These are phyloP conservation scores for Globisporangium perplexum DNA, from an alignment of 352 stramenopile species.

Conservation along the genomic window DNA sequence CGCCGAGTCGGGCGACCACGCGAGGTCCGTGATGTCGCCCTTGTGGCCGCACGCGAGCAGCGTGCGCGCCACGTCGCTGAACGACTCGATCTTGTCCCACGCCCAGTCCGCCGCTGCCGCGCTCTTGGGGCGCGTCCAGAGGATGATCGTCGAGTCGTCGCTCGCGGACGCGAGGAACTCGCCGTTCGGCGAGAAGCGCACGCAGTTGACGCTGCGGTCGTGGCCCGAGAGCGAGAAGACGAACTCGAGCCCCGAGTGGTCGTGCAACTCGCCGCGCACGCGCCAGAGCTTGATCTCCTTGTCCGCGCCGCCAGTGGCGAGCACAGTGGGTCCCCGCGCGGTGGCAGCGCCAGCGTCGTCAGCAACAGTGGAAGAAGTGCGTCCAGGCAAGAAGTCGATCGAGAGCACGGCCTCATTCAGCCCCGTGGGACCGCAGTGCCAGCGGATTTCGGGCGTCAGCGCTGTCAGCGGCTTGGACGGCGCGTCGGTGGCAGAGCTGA, in stretches of 20 bases:
- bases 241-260: slow-evolving; percentile 51
- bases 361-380: not conserved
- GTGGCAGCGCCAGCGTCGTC: not conserved
- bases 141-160: slow-evolving; percentile 86
- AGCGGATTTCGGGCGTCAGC: slow-evolving; percentile 79
- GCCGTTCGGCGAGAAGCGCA: slow-evolving; percentile 89
- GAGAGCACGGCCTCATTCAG: slow-evolving; percentile 87
- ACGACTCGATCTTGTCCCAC: slow-evolving; percentile 73
- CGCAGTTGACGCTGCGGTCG: slow-evolving; percentile 88
- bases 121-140: slow-evolving; percentile 77
- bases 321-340: slow-evolving; percentile 21
- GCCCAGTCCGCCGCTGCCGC: slow-evolving; percentile 58
- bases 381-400: slow-evolving; percentile 54
- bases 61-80: slow-evolving; percentile 73
- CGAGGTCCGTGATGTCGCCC: slow-evolving; percentile 89
- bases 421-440: slow-evolving; percentile 80
- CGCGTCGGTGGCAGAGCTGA: not conserved
- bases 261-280: slow-evolving; percentile 28
- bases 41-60: slow-evolving; percentile 80
- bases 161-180: slow-evolving; percentile 82
- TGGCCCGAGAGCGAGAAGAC: slow-evolving; percentile 84
- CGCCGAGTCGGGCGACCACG: slow-evolving; percentile 89
- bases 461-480: slow-evolving; percentile 33
- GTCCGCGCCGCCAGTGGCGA: slow-evolving; percentile 81
- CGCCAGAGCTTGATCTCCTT: slow-evolving; percentile 89